Evolutionary conservation across 768 basidiomycete species (phyloP).

Genomic region (Mycena amicta): DNA sequence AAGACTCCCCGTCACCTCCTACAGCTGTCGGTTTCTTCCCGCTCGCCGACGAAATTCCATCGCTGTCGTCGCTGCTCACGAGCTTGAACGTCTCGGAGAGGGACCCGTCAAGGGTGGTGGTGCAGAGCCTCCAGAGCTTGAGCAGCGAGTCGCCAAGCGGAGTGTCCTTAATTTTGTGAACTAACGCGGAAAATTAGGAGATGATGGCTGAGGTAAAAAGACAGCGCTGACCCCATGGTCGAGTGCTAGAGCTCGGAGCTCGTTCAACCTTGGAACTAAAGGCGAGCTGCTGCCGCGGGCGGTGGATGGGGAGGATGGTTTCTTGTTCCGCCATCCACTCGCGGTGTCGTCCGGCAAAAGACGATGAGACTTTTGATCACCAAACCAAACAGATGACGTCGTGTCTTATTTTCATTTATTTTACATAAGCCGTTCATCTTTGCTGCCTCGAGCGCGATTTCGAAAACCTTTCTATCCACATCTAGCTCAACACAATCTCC

Average conservation of each 20-base stretch:
- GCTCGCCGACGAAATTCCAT: constrained; percentile 16
- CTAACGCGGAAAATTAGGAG: constrained; percentile 1
- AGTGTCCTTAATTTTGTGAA: constrained; percentile 11
- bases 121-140: constrained; percentile 22
- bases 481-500: too few relatives aligned
- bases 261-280: constrained; percentile 19
- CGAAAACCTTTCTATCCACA: too few relatives aligned
- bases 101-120: constrained; percentile 20
- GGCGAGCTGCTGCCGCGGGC: constrained; percentile 12
- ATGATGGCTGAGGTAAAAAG: not conserved
- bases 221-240: constrained; percentile 7
- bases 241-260: not conserved
- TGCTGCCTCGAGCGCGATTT: too few relatives aligned
- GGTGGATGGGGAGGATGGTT: constrained; percentile 16
- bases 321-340: not conserved
- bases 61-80: constrained; percentile 24
- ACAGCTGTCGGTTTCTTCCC: constrained; percentile 5
- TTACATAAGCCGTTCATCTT: too few relatives aligned
- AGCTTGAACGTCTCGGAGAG: constrained; percentile 25
- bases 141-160: not conserved
- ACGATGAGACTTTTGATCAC: not conserved
- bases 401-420: too few relatives aligned
- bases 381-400: not conserved
- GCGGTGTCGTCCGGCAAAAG: too few relatives aligned
- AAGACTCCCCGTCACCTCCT: constrained; percentile 19